A percentile compares a stretch with the other conserved stretches of the same genome.
Evolutionary conservation across 768 basidiomycete species (phyloP).

Genomic region (Tulasnella sp.): DNA sequence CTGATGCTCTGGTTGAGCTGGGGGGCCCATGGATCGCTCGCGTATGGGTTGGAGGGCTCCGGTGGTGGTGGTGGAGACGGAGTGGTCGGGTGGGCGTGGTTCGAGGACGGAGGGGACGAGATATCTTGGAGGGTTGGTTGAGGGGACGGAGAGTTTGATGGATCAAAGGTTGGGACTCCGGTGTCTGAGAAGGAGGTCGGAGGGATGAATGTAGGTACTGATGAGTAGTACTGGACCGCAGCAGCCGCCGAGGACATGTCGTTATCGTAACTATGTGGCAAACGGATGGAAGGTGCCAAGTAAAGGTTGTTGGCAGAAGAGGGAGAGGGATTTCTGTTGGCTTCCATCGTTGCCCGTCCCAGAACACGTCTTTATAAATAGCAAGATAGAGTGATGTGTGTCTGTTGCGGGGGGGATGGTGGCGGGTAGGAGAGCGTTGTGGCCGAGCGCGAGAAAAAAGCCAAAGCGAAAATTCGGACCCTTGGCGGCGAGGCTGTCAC

Average conservation of each 20-base stretch:
- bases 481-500: background rate
- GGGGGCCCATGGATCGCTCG: constrained; percentile 5
- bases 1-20: constrained; percentile 7
- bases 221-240: constrained; percentile 2
- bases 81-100: background rate
- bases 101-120: background rate
- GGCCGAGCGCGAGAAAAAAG: background rate
- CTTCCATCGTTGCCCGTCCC: background rate
- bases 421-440: too few relatives aligned
- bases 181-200: constrained; percentile 2
- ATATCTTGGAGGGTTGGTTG: background rate
- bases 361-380: background rate
- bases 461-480: background rate
- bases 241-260: background rate
- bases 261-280: background rate
- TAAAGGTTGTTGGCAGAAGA: too few relatives aligned
- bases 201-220: background rate
- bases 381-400: background rate
- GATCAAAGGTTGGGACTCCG: background rate
- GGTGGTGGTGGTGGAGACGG: background rate
- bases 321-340: background rate
- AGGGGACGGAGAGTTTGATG: background rate
- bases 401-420: too few relatives aligned
- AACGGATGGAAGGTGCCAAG: background rate
- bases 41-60: background rate